phyloP scores from a whole-genome alignment of 2,329 filamentous ascomycete genomes.

The Pestalotiopsis sp. region DNA sequence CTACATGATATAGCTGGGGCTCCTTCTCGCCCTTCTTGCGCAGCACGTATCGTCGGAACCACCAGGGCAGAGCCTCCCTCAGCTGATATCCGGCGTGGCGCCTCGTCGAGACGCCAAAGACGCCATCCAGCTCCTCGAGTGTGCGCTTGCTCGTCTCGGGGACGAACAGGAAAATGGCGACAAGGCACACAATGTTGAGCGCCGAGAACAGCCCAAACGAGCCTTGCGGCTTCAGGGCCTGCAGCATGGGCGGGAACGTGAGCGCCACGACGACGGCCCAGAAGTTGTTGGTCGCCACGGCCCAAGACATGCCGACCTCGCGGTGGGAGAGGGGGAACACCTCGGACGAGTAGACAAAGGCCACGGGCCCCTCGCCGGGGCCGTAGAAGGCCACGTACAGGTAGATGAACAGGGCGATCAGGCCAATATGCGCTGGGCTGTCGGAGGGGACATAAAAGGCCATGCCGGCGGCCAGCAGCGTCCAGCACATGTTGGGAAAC shows the following conservation, averaged over 20 bases:
- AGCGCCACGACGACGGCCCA: slow-evolving; percentile 26
- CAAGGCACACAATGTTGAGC: slow-evolving; percentile 48
- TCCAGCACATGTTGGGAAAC: slow-evolving; percentile 66
- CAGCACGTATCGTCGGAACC: slow-evolving; percentile 16
- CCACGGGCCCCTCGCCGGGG: slow-evolving; percentile 44
- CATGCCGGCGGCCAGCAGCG: slow-evolving; percentile 50
- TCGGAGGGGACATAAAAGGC: slow-evolving; percentile 25
- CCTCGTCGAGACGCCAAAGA: slow-evolving; percentile 22
- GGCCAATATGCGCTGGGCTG: slow-evolving; percentile 47
- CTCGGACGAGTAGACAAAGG: slow-evolving; percentile 68
- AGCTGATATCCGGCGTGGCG: slow-evolving; percentile 16
- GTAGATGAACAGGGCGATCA: slow-evolving; percentile 65
- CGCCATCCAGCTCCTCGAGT: slow-evolving; percentile 38
- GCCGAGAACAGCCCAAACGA: slow-evolving; percentile 49
- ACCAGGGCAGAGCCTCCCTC: slow-evolving; percentile 18
- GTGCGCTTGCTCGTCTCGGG: slow-evolving; percentile 40
- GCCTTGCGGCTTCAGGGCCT: slow-evolving; percentile 42
- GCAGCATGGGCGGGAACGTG: slow-evolving; percentile 46
- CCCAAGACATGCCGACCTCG: slow-evolving; percentile 54
- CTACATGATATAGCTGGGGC: neutral
- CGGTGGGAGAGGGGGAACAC: slow-evolving; percentile 66
- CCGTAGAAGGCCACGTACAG: slow-evolving; percentile 56
- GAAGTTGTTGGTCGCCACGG: neutral
- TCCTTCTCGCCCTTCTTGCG: neutral
- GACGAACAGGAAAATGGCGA: slow-evolving; percentile 39